Base-by-base conservation (phyloP, 2,329 filamentous ascomycete species). In the Seiridium cupressi region DNA sequence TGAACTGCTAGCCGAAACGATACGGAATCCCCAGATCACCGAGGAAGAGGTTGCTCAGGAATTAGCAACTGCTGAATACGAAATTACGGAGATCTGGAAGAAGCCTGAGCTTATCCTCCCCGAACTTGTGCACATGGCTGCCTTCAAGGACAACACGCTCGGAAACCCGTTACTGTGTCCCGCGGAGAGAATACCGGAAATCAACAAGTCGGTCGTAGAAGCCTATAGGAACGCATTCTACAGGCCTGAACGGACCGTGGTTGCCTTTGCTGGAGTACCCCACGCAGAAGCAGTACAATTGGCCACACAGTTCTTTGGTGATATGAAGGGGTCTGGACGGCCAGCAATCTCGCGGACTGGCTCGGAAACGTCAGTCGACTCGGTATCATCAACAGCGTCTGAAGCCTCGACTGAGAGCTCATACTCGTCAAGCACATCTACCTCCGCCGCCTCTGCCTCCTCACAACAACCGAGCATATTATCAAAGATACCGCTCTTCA, bases 1-100 rank as follows among this genome's bases (percentile, higher is more conserved):
- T 32, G 92, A 84, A 36, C 78, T 99, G 18, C 85, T 99, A 46
- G 94, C 95, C 61, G 95, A 99, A 75, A 98, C 95, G 38, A 96
- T 99, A 63, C 89, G 92, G 61, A 86, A 96, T 66, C 92, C 95
- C 5, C 76, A 84, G 59, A 89, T 98, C 66, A 96, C 92, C 7
- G 90, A 96, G 34, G 87, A 91, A 26, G 95, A 99, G 76, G 91
- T 99, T 0, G 78, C 84, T 26, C 87, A 93, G 73, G 95, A 99
- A 77, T 81, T 99, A 31, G 87, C 91, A 72, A 98, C 94, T 5
- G 95, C 94, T 7, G 87, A 93, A 57, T 99, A 98, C 73, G 95
- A 99, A 78, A 95, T 99, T 73, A 87, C 88, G 32, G 95, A 98
- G 80, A 98, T 99, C 60, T 99, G 95, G 95, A 89, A 90, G 68